These are phyloP conservation scores for Gamsiella multidivaricata DNA, from an alignment of 192 early-diverging fungal species.

Conservation along the genomic window DNA sequence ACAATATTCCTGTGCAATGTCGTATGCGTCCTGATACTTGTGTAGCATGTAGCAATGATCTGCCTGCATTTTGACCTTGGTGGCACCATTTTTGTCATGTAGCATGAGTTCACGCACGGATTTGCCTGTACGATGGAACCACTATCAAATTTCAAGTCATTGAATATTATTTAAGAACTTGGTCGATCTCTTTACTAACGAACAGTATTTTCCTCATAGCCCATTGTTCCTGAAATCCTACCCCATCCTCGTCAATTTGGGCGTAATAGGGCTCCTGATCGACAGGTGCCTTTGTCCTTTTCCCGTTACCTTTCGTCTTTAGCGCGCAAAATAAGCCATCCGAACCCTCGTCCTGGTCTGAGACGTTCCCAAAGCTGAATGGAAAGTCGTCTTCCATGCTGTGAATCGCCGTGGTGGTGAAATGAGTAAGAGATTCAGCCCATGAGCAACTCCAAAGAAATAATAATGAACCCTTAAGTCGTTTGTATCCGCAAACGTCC, in stretches of 20 bases:
- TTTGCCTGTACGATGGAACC: constrained; percentile 34
- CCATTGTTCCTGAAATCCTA: constrained; percentile 3
- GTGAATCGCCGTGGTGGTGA: no score
- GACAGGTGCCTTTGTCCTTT: constrained; percentile 4
- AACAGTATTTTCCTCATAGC: no score
- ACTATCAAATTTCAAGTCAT: no score
- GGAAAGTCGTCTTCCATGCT: constrained; percentile 38
- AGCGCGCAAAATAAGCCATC: constrained; percentile 39
- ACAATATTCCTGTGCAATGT: constrained; percentile 34
- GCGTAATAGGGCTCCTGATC: constrained; percentile 31
- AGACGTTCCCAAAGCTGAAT: constrained; percentile 36
- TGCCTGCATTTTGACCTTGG: constrained; percentile 44
- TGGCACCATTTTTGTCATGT: constrained; percentile 44
- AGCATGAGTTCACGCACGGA: constrained; percentile 21
- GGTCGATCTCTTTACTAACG: no score
- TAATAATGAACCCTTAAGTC: no score
- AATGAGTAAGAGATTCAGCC: no score
- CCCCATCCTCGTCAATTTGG: constrained; percentile 42
- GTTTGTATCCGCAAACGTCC: no score
- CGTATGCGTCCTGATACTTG: constrained; percentile 39
- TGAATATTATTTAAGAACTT: no score
- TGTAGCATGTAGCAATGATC: constrained; percentile 48
- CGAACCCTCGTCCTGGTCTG: constrained; percentile 23
- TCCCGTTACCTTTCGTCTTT: constrained; percentile 4
- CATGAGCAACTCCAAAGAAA: no score